Base-by-base conservation (phyloP, 768 basidiomycete genomes). In the Rhizopogon vulgaris region DNA sequence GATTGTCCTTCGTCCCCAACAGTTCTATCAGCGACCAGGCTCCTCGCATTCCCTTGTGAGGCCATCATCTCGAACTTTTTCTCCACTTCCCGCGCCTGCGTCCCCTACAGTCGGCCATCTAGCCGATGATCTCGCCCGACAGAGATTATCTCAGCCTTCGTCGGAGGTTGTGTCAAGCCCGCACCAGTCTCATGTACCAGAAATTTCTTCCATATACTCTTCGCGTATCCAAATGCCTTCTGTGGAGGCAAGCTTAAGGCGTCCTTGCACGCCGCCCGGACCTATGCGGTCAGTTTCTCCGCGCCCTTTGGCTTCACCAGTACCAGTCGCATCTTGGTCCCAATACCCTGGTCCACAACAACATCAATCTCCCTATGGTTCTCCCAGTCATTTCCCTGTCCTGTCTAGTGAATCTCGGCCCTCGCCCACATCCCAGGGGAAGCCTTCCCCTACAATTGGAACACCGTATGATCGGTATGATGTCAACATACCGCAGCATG, bases 201-300 rank as follows among this genome's bases (percentile, higher is more conserved):
- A 64, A 60, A 65, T 54, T 64, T 14, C 71, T 68, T 51, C 76
- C 75, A 76, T 74, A 76, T 25, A 74, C 75, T 53, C 59, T 71
- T 18, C 74, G 75, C 45, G 76, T 75, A 28, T 41, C 75, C 62
- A 68, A 53, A 24, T 58, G 40, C 51, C 34, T 58, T 52, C 63
- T 54, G 30, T 58, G 53, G 37, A 56, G 48, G 15, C 56, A 30
- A 47, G 49, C 14, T 53, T 54, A 55, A 55, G 46, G 10, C 48
- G 48, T 40, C 34, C 52, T 2, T 55, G 52, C 7, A 38, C 49
- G 28, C 49, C 53, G 7, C 34, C 56, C n/a, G 47, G 38, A 22
- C 60, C 49, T 3, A 34, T 48, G 2, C 48, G 57, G 2, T 58
- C 60, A 39, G 55, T 54, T 59, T 66, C 61, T 46, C 63, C 55